phyloP scores from a whole-genome alignment of 768 basidiomycete genomes.

The Podaxis sp. region DNA sequence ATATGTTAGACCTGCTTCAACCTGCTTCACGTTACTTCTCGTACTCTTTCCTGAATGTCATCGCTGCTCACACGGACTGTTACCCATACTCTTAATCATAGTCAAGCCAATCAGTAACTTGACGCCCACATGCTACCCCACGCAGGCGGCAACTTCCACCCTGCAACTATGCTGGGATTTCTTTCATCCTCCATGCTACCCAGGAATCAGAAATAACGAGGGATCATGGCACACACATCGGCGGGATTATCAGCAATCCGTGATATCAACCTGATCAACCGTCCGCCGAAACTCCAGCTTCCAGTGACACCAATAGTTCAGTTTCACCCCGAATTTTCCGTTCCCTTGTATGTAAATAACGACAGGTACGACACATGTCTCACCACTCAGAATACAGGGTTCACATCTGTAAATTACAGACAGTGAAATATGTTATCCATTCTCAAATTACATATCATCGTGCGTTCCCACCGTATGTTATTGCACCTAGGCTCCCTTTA shows the following conservation, averaged over 20 bases:
- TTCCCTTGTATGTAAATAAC: not conserved
- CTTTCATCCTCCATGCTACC: too few species aligned
- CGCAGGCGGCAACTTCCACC: not conserved
- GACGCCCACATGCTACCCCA: not conserved
- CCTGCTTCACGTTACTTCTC: not conserved
- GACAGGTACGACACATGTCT: not conserved
- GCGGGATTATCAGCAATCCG: slow-evolving; percentile 10
- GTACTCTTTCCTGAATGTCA: slow-evolving; percentile 2
- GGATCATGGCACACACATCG: not conserved
- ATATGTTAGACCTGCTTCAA: not conserved
- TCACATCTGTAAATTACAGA: not conserved
- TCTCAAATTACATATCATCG: not conserved
- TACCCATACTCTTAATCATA: not conserved
- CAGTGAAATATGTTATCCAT: not conserved
- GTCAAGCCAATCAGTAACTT: not conserved
- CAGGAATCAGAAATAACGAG: not conserved
- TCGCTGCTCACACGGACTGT: not conserved
- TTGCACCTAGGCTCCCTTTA: not conserved
- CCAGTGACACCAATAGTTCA: not conserved
- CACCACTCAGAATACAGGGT: not conserved
- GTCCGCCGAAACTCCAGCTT: not conserved
- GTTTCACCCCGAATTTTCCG: not conserved
- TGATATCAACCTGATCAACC: not conserved
- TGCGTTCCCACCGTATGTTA: not conserved
- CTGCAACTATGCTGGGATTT: not conserved